Percentiles rank a stretch among this genome's conserved stretches.
phyloP scores from a whole-genome alignment of 495 filamentous ascomycete genomes.

The Stereocaulon alpinum region DNA sequence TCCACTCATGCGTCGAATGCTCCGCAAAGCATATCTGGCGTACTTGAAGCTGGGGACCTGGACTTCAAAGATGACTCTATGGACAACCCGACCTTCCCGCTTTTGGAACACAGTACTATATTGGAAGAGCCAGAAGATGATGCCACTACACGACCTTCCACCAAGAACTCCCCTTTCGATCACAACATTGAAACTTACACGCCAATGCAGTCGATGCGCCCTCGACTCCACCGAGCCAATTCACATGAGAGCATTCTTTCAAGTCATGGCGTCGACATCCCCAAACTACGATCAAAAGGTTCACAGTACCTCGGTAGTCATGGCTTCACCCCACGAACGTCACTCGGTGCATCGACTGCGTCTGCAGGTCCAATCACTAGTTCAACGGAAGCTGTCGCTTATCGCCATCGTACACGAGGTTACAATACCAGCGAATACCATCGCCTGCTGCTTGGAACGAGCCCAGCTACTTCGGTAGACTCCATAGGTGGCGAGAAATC shows the following conservation, averaged over 20 bases:
- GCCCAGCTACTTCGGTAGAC: conserved; percentile 2
- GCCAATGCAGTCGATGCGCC: conserved; percentile 19
- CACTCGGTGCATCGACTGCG: conserved; percentile 25
- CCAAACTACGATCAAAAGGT: conserved; percentile 21
- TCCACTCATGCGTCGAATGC: conserved; percentile 1
- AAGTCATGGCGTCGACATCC: conserved; percentile 42
- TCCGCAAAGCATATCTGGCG: conserved; percentile 2
- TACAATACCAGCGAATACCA: conserved; percentile 22
- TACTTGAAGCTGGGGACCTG: not conserved
- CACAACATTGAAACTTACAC: conserved; percentile 21
- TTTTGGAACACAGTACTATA: conserved; percentile 12
- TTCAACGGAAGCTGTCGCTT: conserved; percentile 28
- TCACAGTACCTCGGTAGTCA: conserved; percentile 10
- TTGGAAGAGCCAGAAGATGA: conserved; percentile 22
- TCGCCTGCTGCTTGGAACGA: conserved; percentile 12
- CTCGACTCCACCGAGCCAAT: conserved; percentile 29
- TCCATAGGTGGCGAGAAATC: conserved; percentile 23
- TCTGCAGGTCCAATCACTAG: conserved; percentile 37
- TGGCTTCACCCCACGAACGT: conserved; percentile 25
- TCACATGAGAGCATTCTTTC: conserved; percentile 46
- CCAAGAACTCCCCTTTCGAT: conserved; percentile 20
- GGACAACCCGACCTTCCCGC: not conserved
- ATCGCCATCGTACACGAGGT: conserved; percentile 2
- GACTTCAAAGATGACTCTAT: not conserved
- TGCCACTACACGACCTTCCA: not conserved